Evolutionary conservation across 2,329 filamentous ascomycete genomes (phyloP), one percentile per base, ranked within the genome.

Genomic region (Botrytis medusae): DNA sequence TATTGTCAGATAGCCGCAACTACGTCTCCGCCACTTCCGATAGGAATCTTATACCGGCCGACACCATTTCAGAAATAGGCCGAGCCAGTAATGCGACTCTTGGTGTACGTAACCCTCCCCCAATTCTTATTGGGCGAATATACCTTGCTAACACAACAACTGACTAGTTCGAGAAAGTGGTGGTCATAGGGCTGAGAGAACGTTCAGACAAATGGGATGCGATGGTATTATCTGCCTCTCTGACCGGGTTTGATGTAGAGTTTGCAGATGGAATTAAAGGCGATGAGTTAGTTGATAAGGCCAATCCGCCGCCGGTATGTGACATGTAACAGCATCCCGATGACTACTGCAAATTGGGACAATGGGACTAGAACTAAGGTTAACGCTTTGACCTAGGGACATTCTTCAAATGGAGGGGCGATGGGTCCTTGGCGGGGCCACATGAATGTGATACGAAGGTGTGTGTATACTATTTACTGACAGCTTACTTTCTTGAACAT

Each of bases 201-300:
- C 82, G 86, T 57, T 83, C 82, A 4, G 85, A 87, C 77, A 86
- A 85, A 75, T 83, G 84, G 42, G 86, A 87, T 81, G 83, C 83
- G 1, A 78, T 87, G 20, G 79, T 82, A 1, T 78, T 87, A 16
- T 81, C 83, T 20, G 81, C 84, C 42, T 81, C 83, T 0, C 74
- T 85, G 42, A 83, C 83, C 1, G 83, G 82, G 1, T 82, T 87
- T 74, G 78, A 82, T 7, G 76, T 86, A 0, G 82, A 86, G 22
- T 86, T 83, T 77, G 75, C 85, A 6, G 81, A 84, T 71, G 85
- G 84, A 0, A 81, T 86, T 6, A 79, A 78, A 22, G 83, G 83
- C 5, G 80, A 82, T 12, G 78, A 81, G 6, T 76, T 86, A 7
- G 75, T 79, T 4, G 81, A 84, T 62, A 85, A 85, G 74, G 81